Evolutionary conservation across 1,284 basidiomycete species (phyloP), one percentile per base, ranked within the genome.

Genomic region (Wallemia ichthyophaga): DNA sequence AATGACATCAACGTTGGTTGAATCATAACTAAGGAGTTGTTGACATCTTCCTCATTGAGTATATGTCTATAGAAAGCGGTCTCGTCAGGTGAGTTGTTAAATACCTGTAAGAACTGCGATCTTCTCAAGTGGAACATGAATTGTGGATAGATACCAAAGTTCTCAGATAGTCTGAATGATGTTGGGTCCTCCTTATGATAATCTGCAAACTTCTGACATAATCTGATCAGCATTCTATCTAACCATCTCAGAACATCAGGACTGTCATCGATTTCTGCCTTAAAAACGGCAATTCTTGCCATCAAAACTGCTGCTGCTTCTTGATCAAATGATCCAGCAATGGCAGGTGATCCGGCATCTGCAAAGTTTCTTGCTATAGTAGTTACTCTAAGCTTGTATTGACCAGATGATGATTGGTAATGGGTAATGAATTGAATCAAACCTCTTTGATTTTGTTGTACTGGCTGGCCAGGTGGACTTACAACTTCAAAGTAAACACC

Each of bases 1-100:
- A 98, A 99, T 5, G 88, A 92, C 92, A 98, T 96, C 61, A 99
- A 78, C 13, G 94, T 99, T 1, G 94, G 94, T 70, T 99, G 94
- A 61, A 99, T 99, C 91, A 96, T 96, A 72, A 98, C 94, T 62
- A 99, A 73, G 37, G 91, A 95, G 71, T 96, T 95, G 77, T 98
- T 98, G 66, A 96, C 92, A 68, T 99, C 94, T 71, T 94, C 88
- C 67, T 91, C 84, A 71, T 96, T 92, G 60, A 98, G 74, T 55
- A 96, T 81, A 70, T 96, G 94, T 64, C 91, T 89, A 73, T 96
- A 96, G 76, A 94, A 98, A 19, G 92, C 94, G 25, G 91, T 96
- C 75, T 99, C 92, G 69, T 99, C 92, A 3, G 92, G 92, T 74
- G 87, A 94, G 75, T 96, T 99, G 74, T 98, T 98, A 73, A 98